Evolutionary conservation across 176 grass and related monocot genomes (phyloP), one percentile per base, ranked within the genome.

Genomic region (Eleusine coracana): DNA sequence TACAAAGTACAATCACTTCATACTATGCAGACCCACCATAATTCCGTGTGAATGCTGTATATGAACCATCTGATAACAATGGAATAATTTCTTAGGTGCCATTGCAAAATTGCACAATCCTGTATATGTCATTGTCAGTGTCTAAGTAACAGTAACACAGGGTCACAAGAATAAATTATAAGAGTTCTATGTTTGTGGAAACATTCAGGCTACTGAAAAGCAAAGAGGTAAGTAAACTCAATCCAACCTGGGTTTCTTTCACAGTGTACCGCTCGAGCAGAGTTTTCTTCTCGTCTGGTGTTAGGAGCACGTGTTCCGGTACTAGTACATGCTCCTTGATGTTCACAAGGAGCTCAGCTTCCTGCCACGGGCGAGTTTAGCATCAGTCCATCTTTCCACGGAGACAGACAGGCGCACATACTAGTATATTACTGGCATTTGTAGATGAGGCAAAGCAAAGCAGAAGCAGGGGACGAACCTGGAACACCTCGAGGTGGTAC

Each of bases 211-310:
- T 1, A 58, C 27, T 66, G 21, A 58, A 10, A 20, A 86, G 71
- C 42, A 12, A 70, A 79, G 12, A 83, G 6, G 42, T 54, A 54
- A 54, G 51, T 9, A 65, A 81, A 55, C 29, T 81, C n/a, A 73
- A 25, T 50, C 71, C 15, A 36, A 99, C 93, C 93, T 99, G 96
- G 87, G 93, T 99, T 87, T 96, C 93, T 79, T 99, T 99, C 50
- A 96, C 84, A 0, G 89, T 99, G 73, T 99, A 96, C 29, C 87
- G 87, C 50, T 88, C 89, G 15, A 99, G 70, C 51, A 99, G 80
- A 9, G 77, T 82, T 82, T 89, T 96, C 87, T 99, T 99, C 28
- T 99, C 83, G 18, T 90, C 81, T 0, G 52, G 10, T 25, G 83
- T 87, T 40, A 99, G 79, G 50, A 96, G 45, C 79, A 84, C 87